These are phyloP conservation scores for Argentina anserina DNA, from an alignment of 306 rosid species.

Conservation along the genomic window DNA sequence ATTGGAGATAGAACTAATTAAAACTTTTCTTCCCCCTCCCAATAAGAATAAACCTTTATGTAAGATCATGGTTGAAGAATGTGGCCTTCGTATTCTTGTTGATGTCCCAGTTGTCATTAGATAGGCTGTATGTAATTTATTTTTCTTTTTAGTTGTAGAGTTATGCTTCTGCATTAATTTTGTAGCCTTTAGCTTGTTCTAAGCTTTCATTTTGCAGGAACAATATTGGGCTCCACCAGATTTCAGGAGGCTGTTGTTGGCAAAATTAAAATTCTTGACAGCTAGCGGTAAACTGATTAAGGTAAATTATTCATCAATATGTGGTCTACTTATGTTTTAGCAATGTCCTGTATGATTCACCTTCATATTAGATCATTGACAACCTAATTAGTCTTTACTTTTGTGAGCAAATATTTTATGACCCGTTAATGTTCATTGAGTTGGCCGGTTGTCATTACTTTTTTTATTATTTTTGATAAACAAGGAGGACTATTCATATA, in stretches of 20 bases:
- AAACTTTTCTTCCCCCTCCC: neutral
- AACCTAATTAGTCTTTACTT: no score
- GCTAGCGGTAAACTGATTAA: constrained; percentile 73
- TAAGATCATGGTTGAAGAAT: neutral
- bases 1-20: constrained; percentile 1
- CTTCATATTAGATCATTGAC: no score
- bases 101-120: neutral
- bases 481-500: no score
- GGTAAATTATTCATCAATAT: constrained; percentile 43
- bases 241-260: constrained; percentile 71
- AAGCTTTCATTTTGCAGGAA: constrained; percentile 46
- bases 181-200: neutral
- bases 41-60: neutral
- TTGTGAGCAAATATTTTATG: no score
- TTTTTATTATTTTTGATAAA: no score
- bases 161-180: neutral
- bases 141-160: neutral
- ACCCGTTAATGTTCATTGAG: no score
- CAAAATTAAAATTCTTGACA: constrained; percentile 71
- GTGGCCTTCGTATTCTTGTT: neutral
- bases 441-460: no score
- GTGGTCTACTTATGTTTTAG: no score
- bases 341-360: no score
- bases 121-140: no score
- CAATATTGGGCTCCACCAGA: constrained; percentile 85